Evolutionary conservation across 352 stramenopile species (phyloP), one percentile per base, ranked within the genome.

Genomic region (Pythium insidiosum): DNA sequence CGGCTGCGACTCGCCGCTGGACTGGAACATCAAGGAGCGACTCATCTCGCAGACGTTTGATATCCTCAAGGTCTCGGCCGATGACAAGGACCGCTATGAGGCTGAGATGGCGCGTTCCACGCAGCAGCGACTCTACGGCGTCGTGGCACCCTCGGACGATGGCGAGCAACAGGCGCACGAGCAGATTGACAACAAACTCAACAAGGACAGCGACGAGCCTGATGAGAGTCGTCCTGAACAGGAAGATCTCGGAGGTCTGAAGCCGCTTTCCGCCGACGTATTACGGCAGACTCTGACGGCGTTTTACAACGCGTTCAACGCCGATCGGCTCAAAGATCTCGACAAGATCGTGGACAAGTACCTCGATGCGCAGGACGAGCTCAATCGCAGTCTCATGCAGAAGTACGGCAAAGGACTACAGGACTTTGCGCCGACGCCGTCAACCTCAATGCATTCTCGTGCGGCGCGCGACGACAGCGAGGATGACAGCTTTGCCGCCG

Each of bases 1-100:
- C 67, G 89, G 81, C 3, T 98, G 91, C 38, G 96, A 99, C 51
- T 96, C 88, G 22, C 78, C 81, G 11, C 54, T 99, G 10, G 96
- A 99, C 63, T 84, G 77, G 72, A 81, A 90, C 44, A 94, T 99
- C 58, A 99, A 98, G 59, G 81, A 90, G 47, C 76, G 86, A 13
- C 73, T 98, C 3, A 96, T 98, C 33, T 82, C 73, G 6, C 85
- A 98, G 63, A 90, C 89, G 0, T 83, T 98, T 12, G 76, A 88
- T 45, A 71, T 96, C 21, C 62, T 97, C 40, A 78, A 88, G 29
- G 69, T 95, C 23, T 82, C 68, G 12, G 49, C 68, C 5, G 61
- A 76, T 20, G 90, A 96, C 50, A 89, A 93, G 53, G 61, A 72
- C 13, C 53, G 55, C 5, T 96, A 94, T 53, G 73, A 95, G 40